Evolutionary conservation across 2,329 filamentous ascomycete species (phyloP).

Genomic region (Dendrostoma leiphaemia): DNA sequence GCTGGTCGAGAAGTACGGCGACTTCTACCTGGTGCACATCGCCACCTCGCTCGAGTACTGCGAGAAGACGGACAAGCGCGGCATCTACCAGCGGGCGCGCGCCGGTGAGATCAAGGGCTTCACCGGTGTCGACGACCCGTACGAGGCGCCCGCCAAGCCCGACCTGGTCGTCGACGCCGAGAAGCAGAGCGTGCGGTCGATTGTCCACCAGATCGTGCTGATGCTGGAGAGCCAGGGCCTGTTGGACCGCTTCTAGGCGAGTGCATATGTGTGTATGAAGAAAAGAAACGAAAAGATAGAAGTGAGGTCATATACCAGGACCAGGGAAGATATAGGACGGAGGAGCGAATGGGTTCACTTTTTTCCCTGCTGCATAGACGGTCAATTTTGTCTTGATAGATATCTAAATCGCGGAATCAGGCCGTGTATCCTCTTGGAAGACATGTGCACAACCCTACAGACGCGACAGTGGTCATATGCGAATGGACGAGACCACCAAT

Average conservation of each 20-base stretch:
- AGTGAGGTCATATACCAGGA: not conserved
- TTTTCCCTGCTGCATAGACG: not conserved
- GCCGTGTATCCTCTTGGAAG: too few species aligned
- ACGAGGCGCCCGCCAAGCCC: slow-evolving; percentile 79
- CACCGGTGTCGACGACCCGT: slow-evolving; percentile 96
- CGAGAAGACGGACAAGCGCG: slow-evolving; percentile 92
- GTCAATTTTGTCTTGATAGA: slow-evolving; percentile 4
- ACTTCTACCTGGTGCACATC: slow-evolving; percentile 94
- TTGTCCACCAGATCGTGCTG: slow-evolving; percentile 95
- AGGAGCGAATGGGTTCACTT: not conserved
- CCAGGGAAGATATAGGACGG: not conserved
- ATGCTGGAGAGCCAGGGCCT: slow-evolving; percentile 87
- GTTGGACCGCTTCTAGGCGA: slow-evolving; percentile 64
- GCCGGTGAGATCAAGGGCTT: slow-evolving; percentile 95
- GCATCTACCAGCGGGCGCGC: slow-evolving; percentile 82
- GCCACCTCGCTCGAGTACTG: slow-evolving; percentile 88
- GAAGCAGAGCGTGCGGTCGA: slow-evolving; percentile 85
- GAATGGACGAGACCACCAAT: too few species aligned
- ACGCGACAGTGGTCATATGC: too few species aligned
- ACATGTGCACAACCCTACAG: too few species aligned
- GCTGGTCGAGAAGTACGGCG: slow-evolving; percentile 81
- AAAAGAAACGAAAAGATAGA: not conserved
- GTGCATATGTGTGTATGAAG: not conserved
- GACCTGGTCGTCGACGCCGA: slow-evolving; percentile 82
- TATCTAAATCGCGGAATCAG: not conserved